Evolutionary conservation across 148 eudicot genomes (phyloP).

Genomic region (Selenicereus undatus): DNA sequence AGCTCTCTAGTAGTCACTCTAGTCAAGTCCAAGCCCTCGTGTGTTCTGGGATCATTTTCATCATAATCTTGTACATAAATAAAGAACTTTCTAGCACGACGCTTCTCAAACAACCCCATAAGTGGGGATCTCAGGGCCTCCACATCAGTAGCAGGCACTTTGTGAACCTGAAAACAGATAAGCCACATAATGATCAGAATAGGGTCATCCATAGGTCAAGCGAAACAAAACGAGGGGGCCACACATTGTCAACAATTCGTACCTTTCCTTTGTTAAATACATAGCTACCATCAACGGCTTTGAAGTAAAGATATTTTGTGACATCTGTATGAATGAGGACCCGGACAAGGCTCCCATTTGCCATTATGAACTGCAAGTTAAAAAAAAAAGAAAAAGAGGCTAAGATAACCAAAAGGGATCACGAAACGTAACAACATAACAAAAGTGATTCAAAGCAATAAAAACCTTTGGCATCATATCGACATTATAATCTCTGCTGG

Average conservation of each 20-base stretch:
- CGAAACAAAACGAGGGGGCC: background rate
- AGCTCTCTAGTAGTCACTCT: constrained; percentile 79
- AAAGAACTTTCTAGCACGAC: constrained; percentile 87
- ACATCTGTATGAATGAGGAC: constrained; percentile 95
- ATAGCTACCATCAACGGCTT: constrained; percentile 95
- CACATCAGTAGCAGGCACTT: constrained; percentile 98
- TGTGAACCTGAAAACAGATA: constrained; percentile 55
- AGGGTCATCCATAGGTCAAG: constrained; percentile 8
- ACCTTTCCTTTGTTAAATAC: constrained; percentile 98
- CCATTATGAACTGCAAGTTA: constrained; percentile 71
- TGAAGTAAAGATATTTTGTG: constrained; percentile 80
- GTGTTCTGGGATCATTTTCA: constrained; percentile 78
- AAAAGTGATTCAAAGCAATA: background rate
- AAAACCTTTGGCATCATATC: constrained; percentile 96
- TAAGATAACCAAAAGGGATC: background rate
- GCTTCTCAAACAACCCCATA: constrained; percentile 95
- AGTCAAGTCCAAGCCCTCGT: constrained; percentile 87
- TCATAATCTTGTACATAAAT: constrained; percentile 79
- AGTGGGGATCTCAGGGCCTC: constrained; percentile 94
- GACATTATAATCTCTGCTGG: constrained; percentile 89
- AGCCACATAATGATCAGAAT: background rate
- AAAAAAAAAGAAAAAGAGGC: background rate
- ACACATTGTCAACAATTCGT: constrained; percentile 8
- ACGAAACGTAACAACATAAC: background rate
- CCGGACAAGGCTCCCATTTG: constrained; percentile 91